A percentile compares a stretch with the other conserved stretches of the same genome.
Conservation (phyloP, 2,329 filamentous ascomycete species). For the Cryphonectria parasitica region DNA sequence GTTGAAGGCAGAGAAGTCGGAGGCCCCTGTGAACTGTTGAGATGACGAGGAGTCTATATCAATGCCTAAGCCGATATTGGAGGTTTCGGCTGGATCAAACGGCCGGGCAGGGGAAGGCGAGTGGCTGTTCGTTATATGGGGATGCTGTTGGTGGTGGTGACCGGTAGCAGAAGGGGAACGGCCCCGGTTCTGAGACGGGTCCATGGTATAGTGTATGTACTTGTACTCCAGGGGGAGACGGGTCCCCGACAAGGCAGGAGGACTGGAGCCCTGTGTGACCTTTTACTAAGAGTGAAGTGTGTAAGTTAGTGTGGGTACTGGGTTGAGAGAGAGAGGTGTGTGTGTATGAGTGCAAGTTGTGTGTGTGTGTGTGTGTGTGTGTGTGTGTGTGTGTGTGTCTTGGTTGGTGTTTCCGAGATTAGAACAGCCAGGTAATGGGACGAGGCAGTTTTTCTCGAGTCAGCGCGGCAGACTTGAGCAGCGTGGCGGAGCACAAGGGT, state of each 20-base stretch:
- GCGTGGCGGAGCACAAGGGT: constrained; percentile 29
- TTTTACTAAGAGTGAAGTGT: constrained; percentile 8
- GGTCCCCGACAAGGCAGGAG: constrained; percentile 21
- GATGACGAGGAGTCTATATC: constrained; percentile 57
- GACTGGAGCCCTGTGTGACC: constrained; percentile 16
- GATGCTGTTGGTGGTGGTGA: constrained; percentile 41
- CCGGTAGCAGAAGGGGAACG: constrained; percentile 18
- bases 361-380: neutral
- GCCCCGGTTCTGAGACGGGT: constrained; percentile 17
- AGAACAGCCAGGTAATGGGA: constrained; percentile 29
- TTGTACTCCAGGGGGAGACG: constrained; percentile 34
- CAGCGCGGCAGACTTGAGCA: constrained; percentile 26
- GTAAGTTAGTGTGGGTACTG: constrained; percentile 3
- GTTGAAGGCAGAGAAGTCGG: constrained; percentile 52
- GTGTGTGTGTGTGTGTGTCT: neutral
- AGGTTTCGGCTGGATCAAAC: constrained; percentile 48
- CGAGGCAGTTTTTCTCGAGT: constrained; percentile 30
- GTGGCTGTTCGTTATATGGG: constrained; percentile 71
- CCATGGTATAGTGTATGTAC: constrained; percentile 34
- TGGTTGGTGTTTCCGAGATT: constrained; percentile 30
- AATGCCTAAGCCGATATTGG: constrained; percentile 59
- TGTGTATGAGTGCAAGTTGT: neutral
- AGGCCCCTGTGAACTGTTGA: constrained; percentile 44
- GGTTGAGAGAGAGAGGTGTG: constrained; percentile 10
- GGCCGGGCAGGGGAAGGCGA: constrained; percentile 59